Percentiles rank a stretch among this genome's conserved stretches.
phyloP scores from a whole-genome alignment of 768 basidiomycete species.

The Tephrocybe sp. region DNA sequence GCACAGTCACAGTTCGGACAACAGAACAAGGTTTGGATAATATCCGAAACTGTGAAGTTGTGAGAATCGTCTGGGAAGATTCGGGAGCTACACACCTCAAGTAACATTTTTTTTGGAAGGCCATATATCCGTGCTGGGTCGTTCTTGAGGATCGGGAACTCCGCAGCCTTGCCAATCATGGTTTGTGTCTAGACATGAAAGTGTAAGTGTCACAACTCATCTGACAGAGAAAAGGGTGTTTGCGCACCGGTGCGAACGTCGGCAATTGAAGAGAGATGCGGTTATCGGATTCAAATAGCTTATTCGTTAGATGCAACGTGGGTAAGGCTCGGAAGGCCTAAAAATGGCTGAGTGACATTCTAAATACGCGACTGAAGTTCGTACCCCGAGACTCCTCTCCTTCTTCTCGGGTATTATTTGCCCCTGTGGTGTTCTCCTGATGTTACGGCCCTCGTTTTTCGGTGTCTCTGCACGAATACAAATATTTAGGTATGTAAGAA shows the following conservation, averaged over 20 bases:
- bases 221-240: neutral
- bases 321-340: slow-evolving; percentile 48
- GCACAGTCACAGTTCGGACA: slow-evolving; percentile 65
- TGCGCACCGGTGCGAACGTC: slow-evolving; percentile 42
- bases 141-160: slow-evolving; percentile 43
- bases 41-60: slow-evolving; percentile 26
- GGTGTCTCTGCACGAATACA: slow-evolving; percentile 1
- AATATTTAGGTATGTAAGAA: neutral
- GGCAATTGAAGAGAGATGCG: slow-evolving; percentile 38
- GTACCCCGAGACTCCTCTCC: slow-evolving; percentile 31
- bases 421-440: slow-evolving; percentile 12
- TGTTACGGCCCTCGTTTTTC: slow-evolving; percentile 1
- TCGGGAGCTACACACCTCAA: slow-evolving; percentile 55
- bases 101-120: slow-evolving; percentile 63
- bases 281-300: slow-evolving; percentile 38
- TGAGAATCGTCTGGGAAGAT: neutral
- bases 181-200: slow-evolving; percentile 20
- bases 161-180: slow-evolving; percentile 44
- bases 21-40: slow-evolving; percentile 73
- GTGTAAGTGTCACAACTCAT: slow-evolving; percentile 18
- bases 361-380: slow-evolving; percentile 5
- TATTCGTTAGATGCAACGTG: slow-evolving; percentile 34
- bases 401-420: slow-evolving; percentile 16
- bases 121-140: slow-evolving; percentile 67
- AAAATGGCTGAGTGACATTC: neutral